Evolutionary conservation across 202 grass and related monocot species (phyloP).

Genomic region (Zoysia matrella): DNA sequence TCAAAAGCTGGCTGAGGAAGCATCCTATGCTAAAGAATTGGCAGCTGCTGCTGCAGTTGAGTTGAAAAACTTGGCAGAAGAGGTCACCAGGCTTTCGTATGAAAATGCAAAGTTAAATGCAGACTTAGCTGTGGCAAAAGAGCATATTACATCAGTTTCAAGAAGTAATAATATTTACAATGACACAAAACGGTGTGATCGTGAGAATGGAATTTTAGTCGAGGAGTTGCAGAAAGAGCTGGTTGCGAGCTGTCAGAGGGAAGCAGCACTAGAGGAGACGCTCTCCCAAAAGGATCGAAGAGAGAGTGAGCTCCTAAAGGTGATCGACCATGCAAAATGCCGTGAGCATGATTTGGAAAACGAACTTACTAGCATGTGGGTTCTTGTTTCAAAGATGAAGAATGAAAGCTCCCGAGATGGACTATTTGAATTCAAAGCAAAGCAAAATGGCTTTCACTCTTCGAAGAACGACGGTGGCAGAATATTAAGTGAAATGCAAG

Average conservation of each 20-base stretch:
- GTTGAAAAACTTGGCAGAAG: slow-evolving; percentile 95
- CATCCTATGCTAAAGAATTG: slow-evolving; percentile 95
- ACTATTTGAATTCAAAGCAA: slow-evolving; percentile 66
- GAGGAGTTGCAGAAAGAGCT: slow-evolving; percentile 94
- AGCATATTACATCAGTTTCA: slow-evolving; percentile 46
- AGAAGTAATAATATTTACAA: slow-evolving; percentile 42
- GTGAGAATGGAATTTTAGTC: slow-evolving; percentile 65
- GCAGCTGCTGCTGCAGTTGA: slow-evolving; percentile 93
- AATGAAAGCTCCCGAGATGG: slow-evolving; percentile 64
- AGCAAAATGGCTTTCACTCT: slow-evolving; percentile 63
- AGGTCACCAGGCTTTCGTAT: slow-evolving; percentile 97
- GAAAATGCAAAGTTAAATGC: slow-evolving; percentile 80
- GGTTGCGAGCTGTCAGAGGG: slow-evolving; percentile 81
- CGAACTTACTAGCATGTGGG: slow-evolving; percentile 89
- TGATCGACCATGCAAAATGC: slow-evolving; percentile 72
- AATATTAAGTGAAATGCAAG: slow-evolving; percentile 36
- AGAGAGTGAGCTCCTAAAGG: slow-evolving; percentile 82
- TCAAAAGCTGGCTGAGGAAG: slow-evolving; percentile 94
- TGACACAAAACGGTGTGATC: slow-evolving; percentile 48
- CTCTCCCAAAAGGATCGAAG: slow-evolving; percentile 74
- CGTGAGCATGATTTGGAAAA: slow-evolving; percentile 85
- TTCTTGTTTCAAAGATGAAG: slow-evolving; percentile 79
- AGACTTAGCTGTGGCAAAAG: slow-evolving; percentile 64
- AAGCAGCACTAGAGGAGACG: slow-evolving; percentile 72
- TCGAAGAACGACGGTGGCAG: slow-evolving; percentile 43